Evolutionary conservation across 202 grass and related monocot species (phyloP), one percentile per base, ranked within the genome.

Genomic region (Hordeum pubiflorum): DNA sequence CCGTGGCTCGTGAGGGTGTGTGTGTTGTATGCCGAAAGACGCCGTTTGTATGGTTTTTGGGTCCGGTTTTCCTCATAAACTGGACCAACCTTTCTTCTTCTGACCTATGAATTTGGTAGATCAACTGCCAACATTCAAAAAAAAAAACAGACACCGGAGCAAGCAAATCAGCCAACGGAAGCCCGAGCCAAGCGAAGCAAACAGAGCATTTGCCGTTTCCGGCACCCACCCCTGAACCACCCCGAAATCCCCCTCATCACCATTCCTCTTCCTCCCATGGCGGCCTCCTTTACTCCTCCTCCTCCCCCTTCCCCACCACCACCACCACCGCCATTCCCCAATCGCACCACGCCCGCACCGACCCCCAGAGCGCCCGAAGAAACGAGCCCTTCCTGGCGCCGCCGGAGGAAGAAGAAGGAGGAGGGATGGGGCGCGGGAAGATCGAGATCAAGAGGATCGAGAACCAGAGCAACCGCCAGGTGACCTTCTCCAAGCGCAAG

Each of bases 371-470:
- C 40, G 8, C 77, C 44, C 5, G 77, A 63, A 67, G 61, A 61
- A 60, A 40, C 33, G 18, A 60, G 3, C 38, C 26, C 11, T 43
- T 58, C 62, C 22, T 67, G 77, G 33, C 9, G 39, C 76, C 17
- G 58, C 56, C 23, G 41, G 32, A 79, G 69, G 66, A 15, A 20
- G 23, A 24, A 58, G 29, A 24, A 21, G 20, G 41, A 6, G 18
- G 38, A 66, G 68, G 33, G 74, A 97, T 97, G 93, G 93, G 93
- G 64, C 89, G 93, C 6, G 93, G 93, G 13, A 97, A 97, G 90
- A 97, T 97, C 55, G 90, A 97, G 88, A 97, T 97, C 79, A 97
- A 91, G 90, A 79, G 93, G 79, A 97, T 97, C 85, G 93, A 97
- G 91, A 97, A 97, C 91, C 91, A 87, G 20, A 91, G 84, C 69